These are phyloP conservation scores for Stromatinia cepivora DNA, from an alignment of 2,329 filamentous ascomycete species.

Conservation along the genomic window DNA sequence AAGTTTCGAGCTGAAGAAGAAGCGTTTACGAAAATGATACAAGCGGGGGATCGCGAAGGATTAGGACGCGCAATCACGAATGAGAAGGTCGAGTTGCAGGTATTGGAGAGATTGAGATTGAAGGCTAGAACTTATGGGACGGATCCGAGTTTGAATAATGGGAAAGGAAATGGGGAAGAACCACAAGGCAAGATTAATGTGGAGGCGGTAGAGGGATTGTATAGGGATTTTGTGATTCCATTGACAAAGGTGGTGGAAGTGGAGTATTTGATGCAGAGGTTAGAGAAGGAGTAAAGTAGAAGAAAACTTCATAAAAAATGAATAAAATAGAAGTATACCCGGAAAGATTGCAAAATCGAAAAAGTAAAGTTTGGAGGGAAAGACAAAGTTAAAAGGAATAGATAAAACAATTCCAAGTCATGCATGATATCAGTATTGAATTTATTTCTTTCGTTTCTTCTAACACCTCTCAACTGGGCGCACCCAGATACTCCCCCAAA, in stretches of 20 bases:
- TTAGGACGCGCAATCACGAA: conserved; percentile 93
- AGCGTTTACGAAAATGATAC: conserved; percentile 79
- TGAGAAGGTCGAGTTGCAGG: conserved; percentile 82
- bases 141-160: conserved; percentile 66
- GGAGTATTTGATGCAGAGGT: conserved; percentile 93
- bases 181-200: conserved; percentile 82
- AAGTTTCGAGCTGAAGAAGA: conserved; percentile 87
- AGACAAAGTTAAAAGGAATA: background rate
- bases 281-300: conserved; percentile 49
- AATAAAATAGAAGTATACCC: conserved; percentile 5
- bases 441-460: conserved; percentile 25
- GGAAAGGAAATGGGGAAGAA: conserved; percentile 41
- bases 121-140: conserved; percentile 94
- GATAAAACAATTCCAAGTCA: background rate
- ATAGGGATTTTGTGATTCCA: conserved; percentile 90
- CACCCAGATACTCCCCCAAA: conserved; percentile 70
- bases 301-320: background rate
- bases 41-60: conserved; percentile 72
- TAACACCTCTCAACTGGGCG: conserved; percentile 40
- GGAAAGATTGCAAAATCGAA: too few species aligned
- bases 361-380: background rate
- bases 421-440: conserved; percentile 2
- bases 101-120: conserved; percentile 78
- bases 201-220: conserved; percentile 87
- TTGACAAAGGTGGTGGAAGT: conserved; percentile 98